These are phyloP conservation scores for Candida maesae DNA, from an alignment of 805 yeast genomes.

Conservation along the genomic window DNA sequence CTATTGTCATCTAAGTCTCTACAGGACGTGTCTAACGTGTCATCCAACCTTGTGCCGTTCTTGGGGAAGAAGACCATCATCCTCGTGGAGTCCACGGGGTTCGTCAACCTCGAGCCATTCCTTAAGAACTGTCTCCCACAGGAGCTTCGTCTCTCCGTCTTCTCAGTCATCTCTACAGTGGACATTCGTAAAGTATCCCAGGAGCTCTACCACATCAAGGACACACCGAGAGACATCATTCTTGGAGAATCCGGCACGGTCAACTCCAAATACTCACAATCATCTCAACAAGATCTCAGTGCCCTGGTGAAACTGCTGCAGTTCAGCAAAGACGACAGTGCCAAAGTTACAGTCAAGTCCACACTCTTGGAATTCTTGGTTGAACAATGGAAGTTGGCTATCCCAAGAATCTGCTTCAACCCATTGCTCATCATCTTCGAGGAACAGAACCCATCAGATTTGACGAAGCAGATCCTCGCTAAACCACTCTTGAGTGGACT, in stretches of 20 bases:
- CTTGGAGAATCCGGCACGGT: slow-evolving; percentile 39
- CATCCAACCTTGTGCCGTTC: slow-evolving; percentile 35
- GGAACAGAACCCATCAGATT: slow-evolving; percentile 53
- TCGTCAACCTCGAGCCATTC: slow-evolving; percentile 69
- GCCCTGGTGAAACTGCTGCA: slow-evolving; percentile 33
- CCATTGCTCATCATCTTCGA: slow-evolving; percentile 75
- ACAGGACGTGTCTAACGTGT: slow-evolving; percentile 45
- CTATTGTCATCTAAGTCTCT: slow-evolving; percentile 45
- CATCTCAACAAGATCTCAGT: slow-evolving; percentile 31
- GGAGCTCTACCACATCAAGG: slow-evolving; percentile 22
- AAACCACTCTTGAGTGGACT: slow-evolving; percentile 83
- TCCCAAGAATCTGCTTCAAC: slow-evolving; percentile 74
- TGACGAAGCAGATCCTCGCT: slow-evolving; percentile 68
- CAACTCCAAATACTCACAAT: slow-evolving; percentile 36
- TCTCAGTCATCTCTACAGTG: slow-evolving; percentile 21
- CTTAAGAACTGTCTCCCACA: slow-evolving; percentile 55
- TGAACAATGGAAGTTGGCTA: slow-evolving; percentile 82
- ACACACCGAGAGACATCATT: slow-evolving; percentile 16
- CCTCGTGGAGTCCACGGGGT: slow-evolving; percentile 67
- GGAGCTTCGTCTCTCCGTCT: slow-evolving; percentile 18
- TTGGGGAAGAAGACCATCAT: slow-evolving; percentile 46
- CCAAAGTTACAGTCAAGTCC: slow-evolving; percentile 21
- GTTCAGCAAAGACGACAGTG: slow-evolving; percentile 29
- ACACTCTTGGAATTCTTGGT: slow-evolving; percentile 56
- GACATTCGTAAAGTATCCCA: slow-evolving; percentile 20